Percentiles rank a stretch among this genome's conserved stretches.
These are phyloP conservation scores for Stereum hirsutum DNA, from an alignment of 1,284 basidiomycete species.

Conservation along the genomic window DNA sequence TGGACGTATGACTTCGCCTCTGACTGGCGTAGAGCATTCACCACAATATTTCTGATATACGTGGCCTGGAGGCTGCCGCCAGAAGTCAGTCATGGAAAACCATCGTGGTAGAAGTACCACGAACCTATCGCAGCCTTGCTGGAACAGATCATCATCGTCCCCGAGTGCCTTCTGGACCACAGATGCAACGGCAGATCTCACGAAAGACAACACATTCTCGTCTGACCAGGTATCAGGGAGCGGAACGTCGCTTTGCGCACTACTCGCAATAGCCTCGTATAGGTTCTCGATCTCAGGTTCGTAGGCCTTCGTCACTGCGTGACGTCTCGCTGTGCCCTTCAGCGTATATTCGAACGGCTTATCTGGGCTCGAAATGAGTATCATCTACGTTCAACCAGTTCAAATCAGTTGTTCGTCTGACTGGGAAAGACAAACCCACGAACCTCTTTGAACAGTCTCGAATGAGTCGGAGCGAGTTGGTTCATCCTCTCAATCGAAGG, in stretches of 20 bases:
- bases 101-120: not conserved
- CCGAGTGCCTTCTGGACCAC: slow-evolving; percentile 11
- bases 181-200: slow-evolving; percentile 11
- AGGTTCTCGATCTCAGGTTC: slow-evolving; percentile 19
- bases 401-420: too few relatives aligned
- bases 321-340: slow-evolving; percentile 21
- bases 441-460: slow-evolving; percentile 26
- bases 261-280: slow-evolving; percentile 18
- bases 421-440: not conserved
- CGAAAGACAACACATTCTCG: slow-evolving; percentile 10
- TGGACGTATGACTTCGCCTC: slow-evolving; percentile 8
- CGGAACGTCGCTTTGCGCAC: slow-evolving; percentile 10
- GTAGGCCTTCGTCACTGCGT: slow-evolving; percentile 20
- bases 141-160: slow-evolving; percentile 25
- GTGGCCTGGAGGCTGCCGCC: slow-evolving; percentile 22
- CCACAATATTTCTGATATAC: slow-evolving; percentile 24
- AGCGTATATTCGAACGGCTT: slow-evolving; percentile 23
- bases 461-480: slow-evolving; percentile 25
- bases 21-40: slow-evolving; percentile 16
- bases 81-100: not conserved
- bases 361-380: slow-evolving; percentile 15
- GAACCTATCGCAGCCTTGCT: slow-evolving; percentile 32
- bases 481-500: slow-evolving; percentile 26
- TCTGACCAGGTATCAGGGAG: slow-evolving; percentile 16
- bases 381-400: slow-evolving; percentile 20